These are phyloP conservation scores for Mucor racemosus DNA, from an alignment of 371 early-diverging fungal species.

Conservation along the genomic window DNA sequence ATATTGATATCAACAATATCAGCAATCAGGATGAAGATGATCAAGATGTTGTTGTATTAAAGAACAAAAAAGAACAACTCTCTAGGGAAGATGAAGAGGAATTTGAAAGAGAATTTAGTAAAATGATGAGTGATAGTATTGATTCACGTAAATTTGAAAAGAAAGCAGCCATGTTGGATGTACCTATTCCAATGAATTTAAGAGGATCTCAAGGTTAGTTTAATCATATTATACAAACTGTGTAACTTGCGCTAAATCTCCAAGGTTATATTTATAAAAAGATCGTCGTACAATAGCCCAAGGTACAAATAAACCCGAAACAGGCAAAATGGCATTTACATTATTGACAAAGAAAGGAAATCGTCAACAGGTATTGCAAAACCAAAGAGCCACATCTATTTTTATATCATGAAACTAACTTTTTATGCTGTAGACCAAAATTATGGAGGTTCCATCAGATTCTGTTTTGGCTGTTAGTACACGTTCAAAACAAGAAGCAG, in stretches of 20 bases:
- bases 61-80: constrained; percentile 45
- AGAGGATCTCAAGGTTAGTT: constrained; percentile 54
- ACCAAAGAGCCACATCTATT: neutral
- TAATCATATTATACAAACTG: neutral
- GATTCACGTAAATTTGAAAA: constrained; percentile 82
- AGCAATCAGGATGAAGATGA: constrained; percentile 29
- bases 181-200: constrained; percentile 78
- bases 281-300: constrained; percentile 49
- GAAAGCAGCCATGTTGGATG: constrained; percentile 76
- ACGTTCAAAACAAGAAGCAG: constrained; percentile 80
- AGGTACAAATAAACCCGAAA: constrained; percentile 29
- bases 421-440: constrained; percentile 50
- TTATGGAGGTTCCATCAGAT: constrained; percentile 86
- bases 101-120: constrained; percentile 79
- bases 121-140: constrained; percentile 84
- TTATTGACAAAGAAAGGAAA: constrained; percentile 91
- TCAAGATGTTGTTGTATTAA: constrained; percentile 64
- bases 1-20: neutral
- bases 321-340: constrained; percentile 81
- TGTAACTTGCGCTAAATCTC: neutral
- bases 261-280: constrained; percentile 12
- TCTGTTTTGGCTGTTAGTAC: constrained; percentile 84
- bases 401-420: neutral
- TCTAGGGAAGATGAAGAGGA: constrained; percentile 63
- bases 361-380: constrained; percentile 74